phyloP scores from a whole-genome alignment of 768 basidiomycete species.

The Tricholoma matsutake region DNA sequence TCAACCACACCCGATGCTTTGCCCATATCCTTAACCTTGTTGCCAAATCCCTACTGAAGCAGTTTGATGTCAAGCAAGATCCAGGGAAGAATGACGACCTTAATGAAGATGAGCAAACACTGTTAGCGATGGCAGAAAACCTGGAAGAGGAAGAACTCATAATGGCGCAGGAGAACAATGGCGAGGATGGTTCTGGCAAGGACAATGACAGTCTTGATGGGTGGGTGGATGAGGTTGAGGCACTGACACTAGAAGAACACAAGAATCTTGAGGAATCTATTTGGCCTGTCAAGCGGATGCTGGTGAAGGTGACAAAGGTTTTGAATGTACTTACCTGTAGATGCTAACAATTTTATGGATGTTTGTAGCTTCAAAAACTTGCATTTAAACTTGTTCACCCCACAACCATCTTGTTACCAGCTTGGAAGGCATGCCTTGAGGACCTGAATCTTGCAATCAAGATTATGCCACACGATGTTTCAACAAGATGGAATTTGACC shows the following conservation, averaged over 20 bases:
- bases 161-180: neutral
- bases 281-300: neutral
- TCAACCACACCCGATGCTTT: too few species aligned
- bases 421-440: too few species aligned
- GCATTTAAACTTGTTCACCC: neutral
- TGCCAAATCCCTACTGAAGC: too few species aligned
- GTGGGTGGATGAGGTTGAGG: neutral
- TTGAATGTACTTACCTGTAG: neutral
- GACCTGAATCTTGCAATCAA: too few species aligned
- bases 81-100: neutral
- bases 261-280: neutral
- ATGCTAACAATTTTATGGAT: too few species aligned
- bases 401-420: too few species aligned
- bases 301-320: neutral
- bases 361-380: neutral
- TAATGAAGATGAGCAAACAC: neutral
- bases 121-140: neutral
- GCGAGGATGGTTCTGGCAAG: neutral
- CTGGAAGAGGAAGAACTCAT: neutral
- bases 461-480: too few species aligned
- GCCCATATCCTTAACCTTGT: too few species aligned
- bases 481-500: neutral
- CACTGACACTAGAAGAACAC: neutral
- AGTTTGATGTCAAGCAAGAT: too few species aligned
- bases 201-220: neutral